These are phyloP conservation scores for Lactarius pseudohatsudake DNA, from an alignment of 768 basidiomycete genomes.

Conservation along the genomic window DNA sequence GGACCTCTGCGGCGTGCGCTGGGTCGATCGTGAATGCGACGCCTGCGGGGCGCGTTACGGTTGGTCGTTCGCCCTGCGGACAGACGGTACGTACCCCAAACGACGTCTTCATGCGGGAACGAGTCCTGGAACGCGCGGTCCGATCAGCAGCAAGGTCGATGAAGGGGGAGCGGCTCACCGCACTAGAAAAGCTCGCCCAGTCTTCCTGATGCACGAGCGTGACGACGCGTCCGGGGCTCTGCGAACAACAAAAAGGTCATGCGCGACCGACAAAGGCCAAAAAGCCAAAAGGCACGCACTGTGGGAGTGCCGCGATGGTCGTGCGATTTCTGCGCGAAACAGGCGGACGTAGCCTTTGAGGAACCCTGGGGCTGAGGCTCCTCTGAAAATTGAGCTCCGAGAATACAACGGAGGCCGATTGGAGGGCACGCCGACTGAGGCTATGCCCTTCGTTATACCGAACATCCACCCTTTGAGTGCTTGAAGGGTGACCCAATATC, in stretches of 20 bases:
- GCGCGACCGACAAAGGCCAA: background rate
- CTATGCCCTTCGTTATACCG: no score
- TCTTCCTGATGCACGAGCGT: constrained; percentile 87
- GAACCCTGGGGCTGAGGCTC: constrained; percentile 64
- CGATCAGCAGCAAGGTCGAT: background rate
- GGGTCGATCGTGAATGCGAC: constrained; percentile 88
- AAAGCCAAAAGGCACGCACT: constrained; percentile 39
- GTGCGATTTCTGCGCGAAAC: constrained; percentile 89
- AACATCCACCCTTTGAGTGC: no score
- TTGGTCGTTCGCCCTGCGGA: no score
- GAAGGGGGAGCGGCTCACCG: constrained; percentile 43
- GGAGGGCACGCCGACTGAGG: no score
- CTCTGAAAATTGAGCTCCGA: no score
- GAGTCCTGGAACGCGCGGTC: constrained; percentile 47
- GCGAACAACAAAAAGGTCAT: background rate
- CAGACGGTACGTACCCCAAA: constrained; percentile 65
- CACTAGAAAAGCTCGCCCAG: constrained; percentile 75
- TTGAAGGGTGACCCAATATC: no score
- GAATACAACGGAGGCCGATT: no score
- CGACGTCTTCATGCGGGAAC: constrained; percentile 70
- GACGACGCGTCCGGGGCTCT: constrained; percentile 88
- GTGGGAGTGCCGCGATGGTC: constrained; percentile 92
- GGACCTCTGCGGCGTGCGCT: constrained; percentile 67
- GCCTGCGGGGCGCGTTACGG: constrained; percentile 42
- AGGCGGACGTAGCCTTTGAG: constrained; percentile 86